phyloP scores from a whole-genome alignment of 495 filamentous ascomycete species.

The Penicillium roqueforti region DNA sequence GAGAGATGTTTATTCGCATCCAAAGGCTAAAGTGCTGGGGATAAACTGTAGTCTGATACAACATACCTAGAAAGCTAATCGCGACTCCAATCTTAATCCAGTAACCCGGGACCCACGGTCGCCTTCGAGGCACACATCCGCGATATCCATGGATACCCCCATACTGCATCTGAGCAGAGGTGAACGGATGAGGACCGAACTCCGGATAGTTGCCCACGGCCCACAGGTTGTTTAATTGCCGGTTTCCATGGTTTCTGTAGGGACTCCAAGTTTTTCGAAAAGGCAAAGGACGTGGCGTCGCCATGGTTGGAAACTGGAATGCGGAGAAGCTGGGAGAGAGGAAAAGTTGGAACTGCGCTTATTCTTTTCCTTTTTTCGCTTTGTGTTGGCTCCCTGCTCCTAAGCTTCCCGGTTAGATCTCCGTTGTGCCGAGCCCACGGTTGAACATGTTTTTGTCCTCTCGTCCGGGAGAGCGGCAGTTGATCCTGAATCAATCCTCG shows the following conservation, averaged over 20 bases:
- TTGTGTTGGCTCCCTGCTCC: constrained; percentile 1
- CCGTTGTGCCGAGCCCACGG: constrained; percentile 12
- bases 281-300: constrained; percentile 9
- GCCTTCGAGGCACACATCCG: constrained; percentile 11
- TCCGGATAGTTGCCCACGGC: neutral
- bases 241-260: neutral
- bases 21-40: neutral
- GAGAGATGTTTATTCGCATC: no score
- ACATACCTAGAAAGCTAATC: constrained; percentile 3
- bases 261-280: constrained; percentile 14
- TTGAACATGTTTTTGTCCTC: neutral
- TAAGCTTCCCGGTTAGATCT: constrained; percentile 11
- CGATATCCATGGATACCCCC: constrained; percentile 18
- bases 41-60: constrained; percentile 1
- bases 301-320: constrained; percentile 11
- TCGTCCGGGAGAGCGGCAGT: constrained; percentile 6
- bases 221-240: neutral
- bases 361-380: neutral
- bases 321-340: constrained; percentile 18
- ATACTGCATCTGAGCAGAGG: constrained; percentile 9
- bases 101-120: constrained; percentile 20
- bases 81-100: constrained; percentile 1
- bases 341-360: neutral
- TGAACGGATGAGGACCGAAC: neutral
- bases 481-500: neutral